phyloP scores from a whole-genome alignment of 140 eudicot genomes.

The Oenanthe javanica region DNA sequence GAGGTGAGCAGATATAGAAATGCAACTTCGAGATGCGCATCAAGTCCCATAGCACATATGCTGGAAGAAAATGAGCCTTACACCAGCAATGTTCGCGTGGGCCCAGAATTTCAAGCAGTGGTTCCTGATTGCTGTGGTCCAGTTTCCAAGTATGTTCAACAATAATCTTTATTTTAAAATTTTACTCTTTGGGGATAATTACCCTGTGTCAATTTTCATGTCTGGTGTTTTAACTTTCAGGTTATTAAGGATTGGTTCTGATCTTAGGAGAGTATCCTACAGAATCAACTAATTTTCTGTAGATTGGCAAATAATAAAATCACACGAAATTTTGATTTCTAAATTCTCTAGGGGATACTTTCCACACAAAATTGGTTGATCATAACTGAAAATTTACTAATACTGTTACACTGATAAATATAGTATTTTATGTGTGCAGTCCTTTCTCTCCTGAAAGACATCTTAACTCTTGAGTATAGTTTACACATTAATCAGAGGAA shows the following conservation, averaged over 20 bases:
- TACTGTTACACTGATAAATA: not conserved
- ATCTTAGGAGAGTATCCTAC: not conserved
- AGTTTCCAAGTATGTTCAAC: slow-evolving; percentile 34
- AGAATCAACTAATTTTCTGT: not conserved
- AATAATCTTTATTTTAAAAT: not conserved
- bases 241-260: not conserved
- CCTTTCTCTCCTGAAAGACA: not conserved
- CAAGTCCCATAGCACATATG: slow-evolving; percentile 44
- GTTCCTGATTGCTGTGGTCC: slow-evolving; percentile 75
- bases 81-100: slow-evolving; percentile 57
- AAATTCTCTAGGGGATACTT: not conserved
- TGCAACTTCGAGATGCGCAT: slow-evolving; percentile 24
- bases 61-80: slow-evolving; percentile 38
- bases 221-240: not conserved
- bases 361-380: not conserved
- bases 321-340: not conserved
- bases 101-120: slow-evolving; percentile 74
- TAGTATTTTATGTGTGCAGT: not conserved
- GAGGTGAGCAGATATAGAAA: slow-evolving; percentile 15
- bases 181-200: not conserved
- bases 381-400: not conserved
- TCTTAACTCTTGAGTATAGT: not conserved
- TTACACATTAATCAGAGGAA: not conserved
- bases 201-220: not conserved
- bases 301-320: not conserved